Conservation (phyloP, 306 rosid species). For the Trichosanthes truncata region DNA sequence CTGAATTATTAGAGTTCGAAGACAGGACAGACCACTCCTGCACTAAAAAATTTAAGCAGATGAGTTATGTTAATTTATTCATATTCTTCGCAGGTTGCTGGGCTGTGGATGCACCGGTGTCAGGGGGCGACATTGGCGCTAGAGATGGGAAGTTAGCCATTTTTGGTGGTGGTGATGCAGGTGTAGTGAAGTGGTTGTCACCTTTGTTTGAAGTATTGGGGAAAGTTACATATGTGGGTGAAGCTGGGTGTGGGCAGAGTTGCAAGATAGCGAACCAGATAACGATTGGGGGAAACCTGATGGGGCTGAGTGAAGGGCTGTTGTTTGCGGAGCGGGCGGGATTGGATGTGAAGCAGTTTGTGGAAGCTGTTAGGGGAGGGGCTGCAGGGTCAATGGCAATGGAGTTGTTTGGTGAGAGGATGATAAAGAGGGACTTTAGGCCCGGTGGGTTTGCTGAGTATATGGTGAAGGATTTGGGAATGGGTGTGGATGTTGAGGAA, state of each 20-base stretch:
- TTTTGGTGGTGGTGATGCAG: slow-evolving; percentile 49
- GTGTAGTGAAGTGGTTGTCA: slow-evolving; percentile 47
- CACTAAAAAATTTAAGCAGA: not conserved
- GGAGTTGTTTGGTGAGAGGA: slow-evolving; percentile 69
- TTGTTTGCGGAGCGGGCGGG: slow-evolving; percentile 69
- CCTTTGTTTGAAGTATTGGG: slow-evolving; percentile 47
- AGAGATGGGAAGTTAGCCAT: slow-evolving; percentile 68
- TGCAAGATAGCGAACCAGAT: slow-evolving; percentile 82
- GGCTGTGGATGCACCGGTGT: slow-evolving; percentile 77
- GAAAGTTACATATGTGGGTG: slow-evolving; percentile 44
- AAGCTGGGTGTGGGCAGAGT: slow-evolving; percentile 63
- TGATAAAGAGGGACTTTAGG: slow-evolving; percentile 45
- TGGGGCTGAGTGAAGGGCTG: slow-evolving; percentile 68
- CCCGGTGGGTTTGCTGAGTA: slow-evolving; percentile 68
- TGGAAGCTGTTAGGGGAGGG: slow-evolving; percentile 49
- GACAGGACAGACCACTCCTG: not conserved
- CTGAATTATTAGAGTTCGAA: not conserved
- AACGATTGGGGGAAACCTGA: slow-evolving; percentile 36
- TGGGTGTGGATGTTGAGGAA: slow-evolving; percentile 48
- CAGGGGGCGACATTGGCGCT: slow-evolving; percentile 83
- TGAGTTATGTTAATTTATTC: not conserved
- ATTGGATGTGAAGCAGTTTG: slow-evolving; percentile 33
- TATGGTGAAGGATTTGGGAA: slow-evolving; percentile 79
- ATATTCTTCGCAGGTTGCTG: slow-evolving; percentile 21
- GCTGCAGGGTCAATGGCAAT: slow-evolving; percentile 52